Evolutionary conservation across 129 eudicot species (phyloP).

Genomic region (Calendula officinalis): DNA sequence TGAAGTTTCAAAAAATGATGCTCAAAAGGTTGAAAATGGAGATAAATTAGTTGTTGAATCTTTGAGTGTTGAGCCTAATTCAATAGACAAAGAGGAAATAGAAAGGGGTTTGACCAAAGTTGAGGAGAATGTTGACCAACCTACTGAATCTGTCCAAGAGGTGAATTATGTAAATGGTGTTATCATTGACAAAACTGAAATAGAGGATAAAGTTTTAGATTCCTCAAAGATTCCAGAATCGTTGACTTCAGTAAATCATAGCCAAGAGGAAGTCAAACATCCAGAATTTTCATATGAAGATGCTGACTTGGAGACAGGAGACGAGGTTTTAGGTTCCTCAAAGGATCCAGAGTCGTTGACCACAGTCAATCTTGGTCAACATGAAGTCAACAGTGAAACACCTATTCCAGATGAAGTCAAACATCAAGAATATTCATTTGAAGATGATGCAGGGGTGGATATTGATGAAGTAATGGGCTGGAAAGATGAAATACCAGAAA

Average conservation of each 20-base stretch:
- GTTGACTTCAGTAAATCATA: constrained; percentile 6
- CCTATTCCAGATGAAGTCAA: constrained; percentile 6
- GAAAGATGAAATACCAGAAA: constrained; percentile 30
- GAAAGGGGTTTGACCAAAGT: constrained; percentile 15
- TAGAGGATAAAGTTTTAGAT: constrained; percentile 23
- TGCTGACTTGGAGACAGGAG: constrained; percentile 36
- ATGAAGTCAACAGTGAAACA: constrained; percentile 20
- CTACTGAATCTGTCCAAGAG: constrained; percentile 21
- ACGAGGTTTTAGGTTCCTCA: constrained; percentile 21
- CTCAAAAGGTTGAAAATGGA: constrained; percentile 5
- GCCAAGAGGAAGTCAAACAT: not conserved
- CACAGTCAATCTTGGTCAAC: constrained; percentile 1
- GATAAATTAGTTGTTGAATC: not conserved
- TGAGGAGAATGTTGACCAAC: constrained; percentile 18
- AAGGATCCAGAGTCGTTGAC: not conserved
- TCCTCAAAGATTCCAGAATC: constrained; percentile 19
- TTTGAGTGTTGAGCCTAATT: not conserved
- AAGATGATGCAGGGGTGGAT: constrained; percentile 35
- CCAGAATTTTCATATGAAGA: constrained; percentile 22
- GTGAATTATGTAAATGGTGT: constrained; percentile 22
- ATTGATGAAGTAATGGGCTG: constrained; percentile 45
- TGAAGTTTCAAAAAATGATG: constrained; percentile 15
- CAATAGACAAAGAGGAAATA: not conserved
- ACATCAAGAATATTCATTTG: constrained; percentile 13
- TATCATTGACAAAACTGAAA: constrained; percentile 25